A percentile compares a stretch with the other conserved stretches of the same genome.
These are phyloP conservation scores for Beta corolliflora DNA, from an alignment of 179 eudicot species.

Conservation along the genomic window DNA sequence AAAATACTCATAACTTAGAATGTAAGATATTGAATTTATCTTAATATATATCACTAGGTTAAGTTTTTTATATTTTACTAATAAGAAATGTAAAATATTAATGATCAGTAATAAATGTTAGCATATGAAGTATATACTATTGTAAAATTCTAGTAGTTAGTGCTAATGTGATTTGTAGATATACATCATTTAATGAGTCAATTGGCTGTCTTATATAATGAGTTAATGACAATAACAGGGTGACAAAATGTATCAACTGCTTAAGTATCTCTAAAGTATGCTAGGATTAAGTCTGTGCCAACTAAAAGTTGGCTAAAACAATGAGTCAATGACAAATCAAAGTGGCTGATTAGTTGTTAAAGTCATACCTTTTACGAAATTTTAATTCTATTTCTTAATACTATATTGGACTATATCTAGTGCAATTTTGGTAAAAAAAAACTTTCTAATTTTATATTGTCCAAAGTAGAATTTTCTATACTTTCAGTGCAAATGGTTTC, in stretches of 20 bases:
- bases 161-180: constrained; percentile 2
- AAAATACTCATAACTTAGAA: too few relatives aligned
- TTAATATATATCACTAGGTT: too few relatives aligned
- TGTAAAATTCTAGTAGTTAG: background rate
- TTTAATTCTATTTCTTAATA: background rate
- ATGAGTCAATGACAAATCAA: background rate
- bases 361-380: background rate
- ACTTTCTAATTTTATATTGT: background rate
- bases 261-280: too few relatives aligned
- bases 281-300: background rate
- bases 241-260: background rate
- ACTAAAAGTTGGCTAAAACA: background rate
- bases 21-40: too few relatives aligned
- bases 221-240: background rate
- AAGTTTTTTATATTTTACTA: too few relatives aligned
- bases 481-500: too few relatives aligned
- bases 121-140: too few relatives aligned
- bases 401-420: background rate
- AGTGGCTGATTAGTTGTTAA: constrained; percentile 10
- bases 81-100: too few relatives aligned
- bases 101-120: too few relatives aligned
- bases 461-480: background rate
- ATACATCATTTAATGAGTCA: background rate
- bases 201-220: background rate
- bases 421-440: too few relatives aligned